phyloP scores from a whole-genome alignment of 768 basidiomycete genomes.

The Hericium alpestre region DNA sequence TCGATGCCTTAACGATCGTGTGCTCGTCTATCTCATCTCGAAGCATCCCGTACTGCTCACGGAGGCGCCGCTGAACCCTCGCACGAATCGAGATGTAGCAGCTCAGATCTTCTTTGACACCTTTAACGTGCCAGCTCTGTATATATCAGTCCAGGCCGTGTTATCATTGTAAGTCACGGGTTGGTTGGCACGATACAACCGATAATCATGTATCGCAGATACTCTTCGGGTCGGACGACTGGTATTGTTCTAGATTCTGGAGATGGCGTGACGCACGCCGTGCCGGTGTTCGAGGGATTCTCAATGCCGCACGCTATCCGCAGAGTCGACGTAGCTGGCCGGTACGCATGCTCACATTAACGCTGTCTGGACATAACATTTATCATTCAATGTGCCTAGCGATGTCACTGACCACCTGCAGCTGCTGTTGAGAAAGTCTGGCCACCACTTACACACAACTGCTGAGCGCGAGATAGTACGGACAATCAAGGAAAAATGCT shows the following conservation, averaged over 20 bases:
- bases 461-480: slow-evolving; percentile 95
- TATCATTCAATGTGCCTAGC: slow-evolving; percentile 30
- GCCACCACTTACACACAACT: slow-evolving; percentile 91
- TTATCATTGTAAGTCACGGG: slow-evolving; percentile 65
- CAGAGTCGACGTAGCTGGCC: slow-evolving; percentile 90
- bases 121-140: slow-evolving; percentile 97
- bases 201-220: slow-evolving; percentile 37
- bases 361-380: background rate
- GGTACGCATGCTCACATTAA: slow-evolving; percentile 35
- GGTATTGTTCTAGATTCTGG: slow-evolving; percentile 99
- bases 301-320: slow-evolving; percentile 98
- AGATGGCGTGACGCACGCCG: slow-evolving; percentile 97
- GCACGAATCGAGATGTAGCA: slow-evolving; percentile 90
- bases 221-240: slow-evolving; percentile 95
- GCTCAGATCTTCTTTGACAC: slow-evolving; percentile 99
- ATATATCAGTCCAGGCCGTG: slow-evolving; percentile 94
- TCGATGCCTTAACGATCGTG: background rate
- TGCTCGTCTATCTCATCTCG: slow-evolving; percentile 5
- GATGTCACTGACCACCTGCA: slow-evolving; percentile 97
- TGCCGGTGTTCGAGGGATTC: slow-evolving; percentile 98
- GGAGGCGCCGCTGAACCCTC: slow-evolving; percentile 94
- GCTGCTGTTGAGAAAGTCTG: slow-evolving; percentile 84
- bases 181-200: background rate
- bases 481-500: slow-evolving; percentile 97
- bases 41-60: slow-evolving; percentile 97